Percentiles rank a stretch among this genome's conserved stretches.
Conservation (phyloP, 2,329 filamentous ascomycete species). For the Zasmidium cellare region DNA sequence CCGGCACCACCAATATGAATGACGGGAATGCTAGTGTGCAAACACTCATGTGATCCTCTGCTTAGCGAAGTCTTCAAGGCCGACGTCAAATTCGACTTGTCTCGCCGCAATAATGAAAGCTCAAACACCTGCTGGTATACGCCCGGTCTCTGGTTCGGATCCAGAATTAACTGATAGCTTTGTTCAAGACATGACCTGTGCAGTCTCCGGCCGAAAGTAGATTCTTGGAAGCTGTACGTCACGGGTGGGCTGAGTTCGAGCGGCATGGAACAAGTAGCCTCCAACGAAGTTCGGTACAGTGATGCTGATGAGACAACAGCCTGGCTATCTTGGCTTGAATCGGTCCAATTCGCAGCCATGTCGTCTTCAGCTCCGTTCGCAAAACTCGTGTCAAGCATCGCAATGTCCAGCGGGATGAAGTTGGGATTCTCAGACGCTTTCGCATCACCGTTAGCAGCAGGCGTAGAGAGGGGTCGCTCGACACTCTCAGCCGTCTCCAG, state of each 20-base stretch:
- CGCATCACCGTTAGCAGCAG: background rate
- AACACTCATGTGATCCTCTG: slow-evolving; percentile 44
- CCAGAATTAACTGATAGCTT: slow-evolving; percentile 58
- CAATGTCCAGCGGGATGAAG: slow-evolving; percentile 24
- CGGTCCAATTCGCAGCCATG: background rate
- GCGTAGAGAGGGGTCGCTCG: slow-evolving; percentile 1
- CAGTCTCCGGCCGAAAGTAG: slow-evolving; percentile 68
- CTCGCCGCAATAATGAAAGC: slow-evolving; percentile 23
- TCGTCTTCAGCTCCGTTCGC: slow-evolving; percentile 1
- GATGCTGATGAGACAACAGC: background rate
- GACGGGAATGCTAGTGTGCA: slow-evolving; percentile 64
- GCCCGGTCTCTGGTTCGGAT: slow-evolving; percentile 40
- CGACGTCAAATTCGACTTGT: slow-evolving; percentile 22
- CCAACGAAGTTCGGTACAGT: background rate
- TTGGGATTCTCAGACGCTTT: slow-evolving; percentile 23
- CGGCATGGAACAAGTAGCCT: slow-evolving; percentile 28
- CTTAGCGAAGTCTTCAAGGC: slow-evolving; percentile 43
- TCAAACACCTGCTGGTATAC: slow-evolving; percentile 28
- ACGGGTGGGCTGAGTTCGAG: slow-evolving; percentile 36
- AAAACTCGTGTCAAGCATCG: slow-evolving; percentile 30
- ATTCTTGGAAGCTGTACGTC: slow-evolving; percentile 64
- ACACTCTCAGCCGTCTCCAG: background rate
- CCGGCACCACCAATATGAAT: slow-evolving; percentile 68
- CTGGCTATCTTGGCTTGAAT: background rate
- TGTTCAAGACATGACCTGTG: slow-evolving; percentile 66